A percentile compares a stretch with the other conserved stretches of the same genome.
These are phyloP conservation scores for Noccaea bulbosa DNA, from an alignment of 345 rosid species.

Conservation along the genomic window DNA sequence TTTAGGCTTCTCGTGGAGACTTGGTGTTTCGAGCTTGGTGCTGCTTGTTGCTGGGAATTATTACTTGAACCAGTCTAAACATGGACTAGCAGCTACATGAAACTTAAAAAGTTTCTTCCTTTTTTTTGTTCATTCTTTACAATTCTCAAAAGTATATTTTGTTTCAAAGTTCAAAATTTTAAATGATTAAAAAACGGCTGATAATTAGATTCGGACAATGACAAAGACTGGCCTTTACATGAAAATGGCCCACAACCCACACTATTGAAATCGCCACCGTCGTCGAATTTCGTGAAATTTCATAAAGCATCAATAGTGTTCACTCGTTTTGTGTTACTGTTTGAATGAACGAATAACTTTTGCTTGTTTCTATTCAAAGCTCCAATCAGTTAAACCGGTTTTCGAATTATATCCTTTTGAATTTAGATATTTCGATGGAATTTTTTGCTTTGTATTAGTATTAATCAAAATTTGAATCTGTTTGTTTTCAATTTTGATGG, in stretches of 20 bases:
- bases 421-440: conserved; percentile 2
- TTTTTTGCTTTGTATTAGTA: not conserved
- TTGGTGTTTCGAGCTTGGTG: conserved; percentile 46
- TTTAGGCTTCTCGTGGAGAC: conserved; percentile 38
- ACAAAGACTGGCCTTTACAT: conserved; percentile 32
- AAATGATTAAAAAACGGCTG: conserved; percentile 36
- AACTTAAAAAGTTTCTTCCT: not conserved
- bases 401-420: not conserved
- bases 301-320: conserved; percentile 18
- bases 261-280: conserved; percentile 22
- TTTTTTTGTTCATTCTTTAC: not conserved
- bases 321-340: conserved; percentile 6
- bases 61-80: conserved; percentile 42
- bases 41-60: conserved; percentile 48
- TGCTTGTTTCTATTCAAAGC: conserved; percentile 9
- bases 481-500: not conserved
- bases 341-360: not conserved
- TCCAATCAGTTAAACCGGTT: not conserved
- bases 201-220: conserved; percentile 32
- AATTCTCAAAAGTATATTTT: conserved; percentile 18
- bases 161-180: conserved; percentile 16
- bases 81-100: conserved; percentile 43
- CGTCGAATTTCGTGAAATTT: conserved; percentile 13
- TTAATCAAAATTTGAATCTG: too few species aligned
- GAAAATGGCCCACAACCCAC: conserved; percentile 28